Base-by-base conservation (phyloP, 805 yeast genomes). In the Candida alai region DNA sequence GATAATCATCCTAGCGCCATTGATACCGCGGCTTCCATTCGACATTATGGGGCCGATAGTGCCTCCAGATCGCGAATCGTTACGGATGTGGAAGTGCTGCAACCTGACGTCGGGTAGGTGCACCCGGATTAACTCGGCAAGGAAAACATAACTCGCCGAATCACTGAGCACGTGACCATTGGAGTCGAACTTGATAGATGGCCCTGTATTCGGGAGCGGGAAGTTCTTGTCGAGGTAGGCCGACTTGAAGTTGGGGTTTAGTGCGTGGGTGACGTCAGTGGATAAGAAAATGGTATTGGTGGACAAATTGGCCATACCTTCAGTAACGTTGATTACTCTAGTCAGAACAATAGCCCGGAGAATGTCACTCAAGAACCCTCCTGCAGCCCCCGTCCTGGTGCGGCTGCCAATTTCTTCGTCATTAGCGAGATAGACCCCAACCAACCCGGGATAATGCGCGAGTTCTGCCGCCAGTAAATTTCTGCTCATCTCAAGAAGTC, bases 41-140 rank as follows among this genome's bases (percentile, higher is more conserved):
- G 67, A 59, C 43, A 65, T 43, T 32, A 56, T 54, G 2, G 72
- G 71, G 1, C 72, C 72, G 30, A 65, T 66, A 9, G 72, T 66
- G 8, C 68, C 59, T 3, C 72, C 72, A 3, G 65, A 58, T 13
- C 64, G 48, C n/a, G 51, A 49, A 36, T 62, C 70, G 40, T 66
- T 66, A 16, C 68, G 48, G 19, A 65, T 58, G 35, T 65, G 71
- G 36, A 66, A 66, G 19, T 46, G 49, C 38, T 66, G 72, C 18
- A 66, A 40, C 22, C 50, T 41, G 4, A 58, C 48, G 12, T 44
- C 50, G 28, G 53, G 42, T 11, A 42, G 9, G 18, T 32, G 19
- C 17, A 39, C 37, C 7, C 38, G 21, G 8, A 61, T 53, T n/a
- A 65, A 46, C 9, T 42, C 26, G 26, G 45, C 35, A 40, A 65